A percentile compares a stretch with the other conserved stretches of the same genome.
Conservation (phyloP, 345 rosid species). For the Sonneratia caseolaris region DNA sequence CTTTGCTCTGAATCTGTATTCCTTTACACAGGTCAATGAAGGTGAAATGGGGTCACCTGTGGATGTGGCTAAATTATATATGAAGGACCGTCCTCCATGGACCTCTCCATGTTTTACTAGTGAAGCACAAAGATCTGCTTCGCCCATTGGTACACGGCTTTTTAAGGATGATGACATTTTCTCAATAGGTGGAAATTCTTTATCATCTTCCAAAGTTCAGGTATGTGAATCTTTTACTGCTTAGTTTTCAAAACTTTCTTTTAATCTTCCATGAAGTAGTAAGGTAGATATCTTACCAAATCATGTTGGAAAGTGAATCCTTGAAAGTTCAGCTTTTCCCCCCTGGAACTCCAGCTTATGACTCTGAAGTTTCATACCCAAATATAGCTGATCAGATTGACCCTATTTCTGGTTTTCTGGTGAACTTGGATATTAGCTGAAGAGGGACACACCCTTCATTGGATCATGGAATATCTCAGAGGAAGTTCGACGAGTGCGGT, state of each 20-base stretch:
- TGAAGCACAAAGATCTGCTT: slow-evolving; percentile 31
- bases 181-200: slow-evolving; percentile 29
- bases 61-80: slow-evolving; percentile 71
- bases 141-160: slow-evolving; percentile 32
- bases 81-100: slow-evolving; percentile 66
- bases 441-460: slow-evolving; percentile 35
- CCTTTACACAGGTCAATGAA: slow-evolving; percentile 35
- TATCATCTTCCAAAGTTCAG: slow-evolving; percentile 50
- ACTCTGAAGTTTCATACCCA: background rate
- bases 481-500: slow-evolving; percentile 80
- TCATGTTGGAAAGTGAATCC: background rate
- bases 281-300: background rate
- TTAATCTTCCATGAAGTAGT: background rate
- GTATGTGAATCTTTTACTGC: slow-evolving; percentile 4
- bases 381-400: background rate
- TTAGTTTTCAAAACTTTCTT: background rate
- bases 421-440: slow-evolving; percentile 30
- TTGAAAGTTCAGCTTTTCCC: background rate
- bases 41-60: slow-evolving; percentile 67
- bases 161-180: slow-evolving; percentile 44
- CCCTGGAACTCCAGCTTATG: background rate
- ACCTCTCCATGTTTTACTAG: slow-evolving; percentile 44
- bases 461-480: slow-evolving; percentile 78
- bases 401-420: background rate
- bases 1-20: background rate